Evolutionary conservation across 192 early-diverging fungal species (phyloP), one percentile per base, ranked within the genome.

Genomic region (Helicostylum pulchrum): DNA sequence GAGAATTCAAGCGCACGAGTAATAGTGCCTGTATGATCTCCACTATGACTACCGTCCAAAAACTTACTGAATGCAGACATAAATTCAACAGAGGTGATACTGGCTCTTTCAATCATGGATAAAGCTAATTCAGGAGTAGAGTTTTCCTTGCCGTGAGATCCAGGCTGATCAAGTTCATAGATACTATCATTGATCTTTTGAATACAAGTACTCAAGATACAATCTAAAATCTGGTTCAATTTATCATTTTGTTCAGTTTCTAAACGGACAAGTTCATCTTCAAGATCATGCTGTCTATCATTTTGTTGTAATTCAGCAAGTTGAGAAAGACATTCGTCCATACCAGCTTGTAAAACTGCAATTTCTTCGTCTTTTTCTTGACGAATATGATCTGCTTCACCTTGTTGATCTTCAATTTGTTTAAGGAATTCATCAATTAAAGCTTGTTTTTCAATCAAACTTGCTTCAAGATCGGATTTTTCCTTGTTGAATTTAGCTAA

Each of bases 61-160:
- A 81, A 79, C 31, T 71, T 70, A 50, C 65, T 61, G 52, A 82
- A 77, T 7, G 71, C 61, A n/a, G 64, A 77, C 63, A 76, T 64
- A 49, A 90, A 85, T 49, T 86, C 83, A n/a, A 85, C 83, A 4
- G 85, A 83, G 9, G 83, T 77, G 44, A 83, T 82, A 53, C 84
- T 84, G 2, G 87, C 87, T 64, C 90, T 91, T 75, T 98, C 96
- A 62, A 97, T 85, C 71, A 95, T 90, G 3, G 94, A 90, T 42
- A 97, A 80, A 12, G 91, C 91, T 70, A 94, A 94, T 76, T 96
- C 94, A 5, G 93, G 91, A 0, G 94, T 93, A 0, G 92, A 87
- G 11, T 92, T 91, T 63, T 88, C 83, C 74, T 96, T 96, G 20
- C 94, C 93, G 44, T 85, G 81, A 53, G 90, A 87, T 15, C 87